These are phyloP conservation scores for Dactylellina haptotyla DNA, from an alignment of 2,329 filamentous ascomycete species.

Conservation along the genomic window DNA sequence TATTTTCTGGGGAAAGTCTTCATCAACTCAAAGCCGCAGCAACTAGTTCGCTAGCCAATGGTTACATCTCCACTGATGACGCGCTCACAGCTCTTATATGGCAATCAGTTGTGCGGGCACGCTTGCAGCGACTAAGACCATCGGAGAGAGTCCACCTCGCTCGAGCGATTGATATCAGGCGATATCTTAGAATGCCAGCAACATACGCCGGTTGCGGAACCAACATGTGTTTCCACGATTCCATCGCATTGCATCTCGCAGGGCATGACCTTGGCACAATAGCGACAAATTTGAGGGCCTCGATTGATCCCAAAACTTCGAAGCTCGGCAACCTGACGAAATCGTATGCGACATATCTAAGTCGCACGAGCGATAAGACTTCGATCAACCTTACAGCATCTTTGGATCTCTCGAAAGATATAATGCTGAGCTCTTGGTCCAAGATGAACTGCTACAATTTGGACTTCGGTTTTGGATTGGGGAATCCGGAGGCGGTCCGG, in stretches of 20 bases:
- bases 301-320: slow-evolving; percentile 61
- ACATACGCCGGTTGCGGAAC: slow-evolving; percentile 66
- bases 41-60: slow-evolving; percentile 55
- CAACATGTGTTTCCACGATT: slow-evolving; percentile 64
- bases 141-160: slow-evolving; percentile 60
- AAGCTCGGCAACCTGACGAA: slow-evolving; percentile 61
- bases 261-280: slow-evolving; percentile 60
- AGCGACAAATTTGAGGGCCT: slow-evolving; percentile 62
- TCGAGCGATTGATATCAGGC: slow-evolving; percentile 66
- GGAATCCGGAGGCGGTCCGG: slow-evolving; percentile 64
- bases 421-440: slow-evolving; percentile 69
- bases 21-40: slow-evolving; percentile 63
- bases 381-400: slow-evolving; percentile 60
- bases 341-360: slow-evolving; percentile 63
- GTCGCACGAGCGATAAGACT: slow-evolving; percentile 60
- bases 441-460: slow-evolving; percentile 64
- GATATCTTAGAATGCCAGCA: slow-evolving; percentile 62
- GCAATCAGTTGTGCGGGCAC: slow-evolving; percentile 63
- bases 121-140: slow-evolving; percentile 60
- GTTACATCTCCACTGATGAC: slow-evolving; percentile 68
- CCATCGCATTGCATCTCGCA: slow-evolving; percentile 58
- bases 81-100: slow-evolving; percentile 67
- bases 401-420: slow-evolving; percentile 62
- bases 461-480: slow-evolving; percentile 66
- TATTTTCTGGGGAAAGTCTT: slow-evolving; percentile 62